Percentiles rank a stretch among this genome's conserved stretches.
phyloP scores from a whole-genome alignment of 306 rosid genomes.

The Prunus mume region DNA sequence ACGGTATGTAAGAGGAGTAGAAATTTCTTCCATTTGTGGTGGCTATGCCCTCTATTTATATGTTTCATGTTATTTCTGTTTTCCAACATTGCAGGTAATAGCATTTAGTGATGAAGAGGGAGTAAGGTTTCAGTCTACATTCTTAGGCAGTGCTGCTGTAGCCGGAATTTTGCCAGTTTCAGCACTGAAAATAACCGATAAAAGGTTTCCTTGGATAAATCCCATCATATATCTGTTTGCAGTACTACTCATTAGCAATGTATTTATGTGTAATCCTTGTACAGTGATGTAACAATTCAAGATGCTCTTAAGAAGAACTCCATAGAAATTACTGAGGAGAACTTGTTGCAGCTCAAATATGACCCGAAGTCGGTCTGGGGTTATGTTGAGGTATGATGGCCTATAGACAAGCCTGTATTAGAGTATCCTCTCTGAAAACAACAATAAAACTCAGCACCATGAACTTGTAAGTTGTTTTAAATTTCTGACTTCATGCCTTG shows the following conservation, averaged over 20 bases:
- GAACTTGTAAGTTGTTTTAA: neutral
- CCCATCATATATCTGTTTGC: constrained; percentile 1
- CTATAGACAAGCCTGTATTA: neutral
- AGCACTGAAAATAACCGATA: constrained; percentile 64
- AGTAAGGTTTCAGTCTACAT: constrained; percentile 91
- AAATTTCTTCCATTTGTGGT: neutral
- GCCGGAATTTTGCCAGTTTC: constrained; percentile 77
- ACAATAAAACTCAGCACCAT: neutral
- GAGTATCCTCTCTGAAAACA: no score
- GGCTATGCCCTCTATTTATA: constrained; percentile 1
- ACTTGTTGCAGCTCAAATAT: constrained; percentile 68
- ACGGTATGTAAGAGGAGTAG: no score
- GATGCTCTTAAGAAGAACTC: constrained; percentile 65
- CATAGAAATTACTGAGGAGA: constrained; percentile 55
- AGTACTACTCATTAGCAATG: constrained; percentile 2
- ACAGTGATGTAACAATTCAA: constrained; percentile 61
- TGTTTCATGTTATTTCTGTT: constrained; percentile 9
- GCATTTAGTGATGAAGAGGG: constrained; percentile 98
- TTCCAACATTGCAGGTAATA: constrained; percentile 62
- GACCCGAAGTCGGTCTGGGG: constrained; percentile 86
- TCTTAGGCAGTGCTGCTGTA: constrained; percentile 87
- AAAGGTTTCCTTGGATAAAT: constrained; percentile 53
- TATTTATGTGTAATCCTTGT: constrained; percentile 23
- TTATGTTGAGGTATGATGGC: constrained; percentile 71
- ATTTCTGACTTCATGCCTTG: neutral